A percentile compares a stretch with the other conserved stretches of the same genome.
Evolutionary conservation across 257 asterid genomes (phyloP).

Genomic region (Scutellaria barbata): DNA sequence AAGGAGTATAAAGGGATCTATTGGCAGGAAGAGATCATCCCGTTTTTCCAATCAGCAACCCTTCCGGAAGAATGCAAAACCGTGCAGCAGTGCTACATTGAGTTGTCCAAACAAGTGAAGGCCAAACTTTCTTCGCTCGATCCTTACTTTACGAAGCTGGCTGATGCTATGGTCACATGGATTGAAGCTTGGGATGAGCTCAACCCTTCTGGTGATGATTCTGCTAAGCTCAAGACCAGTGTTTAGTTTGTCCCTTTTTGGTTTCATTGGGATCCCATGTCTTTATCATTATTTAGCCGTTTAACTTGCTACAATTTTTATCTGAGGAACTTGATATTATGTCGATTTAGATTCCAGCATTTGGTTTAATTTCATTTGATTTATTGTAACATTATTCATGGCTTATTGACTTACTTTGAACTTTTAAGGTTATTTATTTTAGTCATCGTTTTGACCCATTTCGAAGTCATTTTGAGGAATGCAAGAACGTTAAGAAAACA

Average conservation of each 20-base stretch:
- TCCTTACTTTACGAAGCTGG: constrained; percentile 71
- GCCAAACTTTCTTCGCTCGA: constrained; percentile 54
- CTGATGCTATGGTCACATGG: constrained; percentile 88
- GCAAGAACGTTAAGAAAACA: background rate
- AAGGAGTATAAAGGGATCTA: constrained; percentile 83
- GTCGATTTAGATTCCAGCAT: constrained; percentile 33
- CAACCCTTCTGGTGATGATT: constrained; percentile 55
- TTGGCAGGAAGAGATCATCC: constrained; percentile 84
- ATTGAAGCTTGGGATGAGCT: constrained; percentile 91
- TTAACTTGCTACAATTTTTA: constrained; percentile 31
- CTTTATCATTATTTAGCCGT: background rate
- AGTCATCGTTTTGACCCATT: background rate
- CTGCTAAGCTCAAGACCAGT: constrained; percentile 33
- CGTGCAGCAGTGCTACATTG: constrained; percentile 72
- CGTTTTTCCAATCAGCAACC: constrained; percentile 60
- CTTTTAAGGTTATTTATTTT: background rate
- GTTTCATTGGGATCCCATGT: constrained; percentile 13
- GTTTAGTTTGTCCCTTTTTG: constrained; percentile 4
- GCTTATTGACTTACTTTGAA: constrained; percentile 2
- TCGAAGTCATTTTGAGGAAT: background rate
- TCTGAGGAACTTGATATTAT: constrained; percentile 30
- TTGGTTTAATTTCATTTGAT: constrained; percentile 22
- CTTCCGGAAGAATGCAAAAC: constrained; percentile 68
- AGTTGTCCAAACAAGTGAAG: constrained; percentile 73
- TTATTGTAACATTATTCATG: constrained; percentile 31